Percentiles rank a stretch among this genome's conserved stretches.
Conservation (phyloP, 2,329 filamentous ascomycete genomes). For the Colletotrichum shisoi region DNA sequence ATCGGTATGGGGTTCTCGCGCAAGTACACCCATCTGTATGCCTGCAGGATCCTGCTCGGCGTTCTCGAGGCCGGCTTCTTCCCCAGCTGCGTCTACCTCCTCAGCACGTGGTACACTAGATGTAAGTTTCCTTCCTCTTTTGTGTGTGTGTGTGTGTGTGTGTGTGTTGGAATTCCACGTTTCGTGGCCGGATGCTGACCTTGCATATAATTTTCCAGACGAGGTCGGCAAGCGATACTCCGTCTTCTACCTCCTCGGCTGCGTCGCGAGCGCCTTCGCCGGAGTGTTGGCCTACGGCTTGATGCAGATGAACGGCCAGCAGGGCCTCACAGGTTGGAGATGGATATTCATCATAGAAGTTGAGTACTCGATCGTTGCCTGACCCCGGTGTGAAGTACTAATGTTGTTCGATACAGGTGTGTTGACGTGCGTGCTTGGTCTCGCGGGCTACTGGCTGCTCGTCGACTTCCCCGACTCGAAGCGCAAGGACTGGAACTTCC, state of each 20-base stretch:
- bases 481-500: constrained; percentile 61
- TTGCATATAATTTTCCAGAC: constrained; percentile 48
- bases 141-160: too few species aligned
- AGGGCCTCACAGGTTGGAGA: constrained; percentile 66
- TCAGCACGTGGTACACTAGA: constrained; percentile 77
- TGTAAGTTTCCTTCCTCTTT: constrained; percentile 53
- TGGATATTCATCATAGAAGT: constrained; percentile 67
- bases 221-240: constrained; percentile 76
- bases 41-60: constrained; percentile 66
- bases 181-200: neutral
- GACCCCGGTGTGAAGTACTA: too few species aligned
- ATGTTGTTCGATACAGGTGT: constrained; percentile 50
- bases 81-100: constrained; percentile 72
- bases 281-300: constrained; percentile 75
- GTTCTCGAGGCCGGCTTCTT: constrained; percentile 76
- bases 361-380: neutral
- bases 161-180: neutral
- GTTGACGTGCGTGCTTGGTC: constrained; percentile 62
- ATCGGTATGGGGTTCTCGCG: constrained; percentile 71
- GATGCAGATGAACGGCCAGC: constrained; percentile 68
- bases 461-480: constrained; percentile 70
- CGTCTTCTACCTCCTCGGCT: constrained; percentile 73
- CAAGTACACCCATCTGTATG: constrained; percentile 61
- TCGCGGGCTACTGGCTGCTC: constrained; percentile 63
- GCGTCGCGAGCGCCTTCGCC: constrained; percentile 69